phyloP scores from a whole-genome alignment of 2,329 filamentous ascomycete genomes.

The Cercospora citrullina region DNA sequence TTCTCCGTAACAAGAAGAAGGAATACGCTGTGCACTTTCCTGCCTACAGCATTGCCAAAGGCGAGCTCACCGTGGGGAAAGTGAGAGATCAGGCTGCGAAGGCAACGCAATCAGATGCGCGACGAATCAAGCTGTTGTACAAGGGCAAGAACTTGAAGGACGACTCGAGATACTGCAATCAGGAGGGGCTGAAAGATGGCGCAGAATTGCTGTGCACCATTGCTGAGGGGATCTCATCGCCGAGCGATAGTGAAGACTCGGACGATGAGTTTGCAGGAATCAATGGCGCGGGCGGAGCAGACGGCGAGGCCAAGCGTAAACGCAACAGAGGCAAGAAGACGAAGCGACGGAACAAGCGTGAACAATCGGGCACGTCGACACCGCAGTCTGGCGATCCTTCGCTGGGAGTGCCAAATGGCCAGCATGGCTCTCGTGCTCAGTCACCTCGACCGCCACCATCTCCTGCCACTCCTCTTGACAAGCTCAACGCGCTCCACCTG shows the following conservation, averaged over 20 bases:
- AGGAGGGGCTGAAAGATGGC: constrained; percentile 60
- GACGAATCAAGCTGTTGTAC: constrained; percentile 67
- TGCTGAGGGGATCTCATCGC: constrained; percentile 50
- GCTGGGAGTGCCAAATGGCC: constrained; percentile 40
- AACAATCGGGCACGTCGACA: constrained; percentile 40
- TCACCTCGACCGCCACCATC: constrained; percentile 43
- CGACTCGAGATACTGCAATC: constrained; percentile 56
- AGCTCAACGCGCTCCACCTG: constrained; percentile 64
- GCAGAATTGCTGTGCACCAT: constrained; percentile 62
- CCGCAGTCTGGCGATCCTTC: constrained; percentile 38
- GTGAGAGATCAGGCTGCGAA: constrained; percentile 67
- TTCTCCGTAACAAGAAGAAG: constrained; percentile 67
- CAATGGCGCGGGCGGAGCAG: constrained; percentile 20
- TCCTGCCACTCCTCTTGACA: constrained; percentile 55
- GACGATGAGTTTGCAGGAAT: constrained; percentile 45
- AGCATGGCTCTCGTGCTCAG: constrained; percentile 40
- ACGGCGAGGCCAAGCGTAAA: constrained; percentile 43
- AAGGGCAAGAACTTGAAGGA: constrained; percentile 72
- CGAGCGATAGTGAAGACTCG: constrained; percentile 43
- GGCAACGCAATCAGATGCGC: constrained; percentile 61
- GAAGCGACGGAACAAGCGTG: constrained; percentile 47
- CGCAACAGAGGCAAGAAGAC: constrained; percentile 45
- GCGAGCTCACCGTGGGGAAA: constrained; percentile 66
- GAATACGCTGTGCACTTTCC: constrained; percentile 72
- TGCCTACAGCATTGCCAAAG: constrained; percentile 72